A percentile compares a stretch with the other conserved stretches of the same genome.
Conservation (phyloP, 1,284 basidiomycete species). For the Rhizoctonia solani region DNA sequence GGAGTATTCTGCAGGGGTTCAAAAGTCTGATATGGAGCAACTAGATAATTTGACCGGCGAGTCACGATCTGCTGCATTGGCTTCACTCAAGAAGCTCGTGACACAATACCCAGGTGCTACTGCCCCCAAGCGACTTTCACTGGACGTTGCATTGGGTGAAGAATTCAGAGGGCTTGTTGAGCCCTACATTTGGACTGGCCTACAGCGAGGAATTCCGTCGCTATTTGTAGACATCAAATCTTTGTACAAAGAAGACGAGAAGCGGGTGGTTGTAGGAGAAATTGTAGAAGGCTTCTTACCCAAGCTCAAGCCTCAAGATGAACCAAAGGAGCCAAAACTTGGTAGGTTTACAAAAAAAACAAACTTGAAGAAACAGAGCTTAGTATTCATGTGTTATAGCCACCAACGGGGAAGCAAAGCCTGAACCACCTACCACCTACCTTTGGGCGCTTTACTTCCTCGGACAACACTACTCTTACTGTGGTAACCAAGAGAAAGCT, state of each 20-base stretch:
- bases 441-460: constrained; percentile 97
- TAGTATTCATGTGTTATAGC: not conserved
- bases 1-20: constrained; percentile 29
- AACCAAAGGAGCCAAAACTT: constrained; percentile 19
- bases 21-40: not conserved
- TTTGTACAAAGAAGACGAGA: constrained; percentile 70
- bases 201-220: constrained; percentile 90
- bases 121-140: constrained; percentile 73
- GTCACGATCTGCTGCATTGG: constrained; percentile 59
- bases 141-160: constrained; percentile 61
- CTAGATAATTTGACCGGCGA: constrained; percentile 55
- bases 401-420: constrained; percentile 37
- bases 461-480: constrained; percentile 84
- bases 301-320: constrained; percentile 45
- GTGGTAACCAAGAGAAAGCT: constrained; percentile 60
- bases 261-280: constrained; percentile 72
- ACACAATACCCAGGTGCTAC: constrained; percentile 67
- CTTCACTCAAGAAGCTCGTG: constrained; percentile 62
- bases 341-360: not conserved
- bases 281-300: constrained; percentile 62
- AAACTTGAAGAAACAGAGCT: not conserved
- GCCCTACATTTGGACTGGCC: constrained; percentile 70
- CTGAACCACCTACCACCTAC: constrained; percentile 78
- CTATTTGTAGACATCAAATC: constrained; percentile 92
- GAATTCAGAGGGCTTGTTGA: constrained; percentile 69